These are phyloP conservation scores for Clarireedia monteithiana DNA, from an alignment of 2,329 filamentous ascomycete species.

Conservation along the genomic window DNA sequence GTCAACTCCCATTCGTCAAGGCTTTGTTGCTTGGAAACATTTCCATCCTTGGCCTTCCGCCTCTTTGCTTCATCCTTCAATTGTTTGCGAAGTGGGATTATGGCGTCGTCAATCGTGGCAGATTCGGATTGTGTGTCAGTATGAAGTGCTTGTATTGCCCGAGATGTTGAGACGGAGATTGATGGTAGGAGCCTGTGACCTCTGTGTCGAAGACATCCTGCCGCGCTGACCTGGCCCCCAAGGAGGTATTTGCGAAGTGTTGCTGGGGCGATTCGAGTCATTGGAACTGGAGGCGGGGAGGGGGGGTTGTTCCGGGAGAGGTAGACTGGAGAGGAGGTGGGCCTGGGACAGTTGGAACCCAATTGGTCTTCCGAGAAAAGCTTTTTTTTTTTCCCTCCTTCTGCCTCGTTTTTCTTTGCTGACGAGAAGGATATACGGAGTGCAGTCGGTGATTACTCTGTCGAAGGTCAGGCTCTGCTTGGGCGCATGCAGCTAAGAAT, in stretches of 20 bases:
- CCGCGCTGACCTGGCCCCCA: constrained; percentile 20
- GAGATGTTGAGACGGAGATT: constrained; percentile 12
- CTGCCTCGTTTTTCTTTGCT: neutral
- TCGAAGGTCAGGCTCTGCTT: neutral
- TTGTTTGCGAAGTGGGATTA: constrained; percentile 57
- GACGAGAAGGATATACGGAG: neutral
- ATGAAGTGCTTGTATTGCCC: constrained; percentile 12
- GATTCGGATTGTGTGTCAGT: constrained; percentile 9
- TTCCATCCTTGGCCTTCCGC: constrained; percentile 33
- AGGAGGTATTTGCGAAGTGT: constrained; percentile 27
- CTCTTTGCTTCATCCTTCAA: constrained; percentile 59
- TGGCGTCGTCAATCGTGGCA: neutral
- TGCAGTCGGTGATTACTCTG: neutral
- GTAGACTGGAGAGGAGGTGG: neutral
- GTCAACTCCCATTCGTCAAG: constrained; percentile 75
- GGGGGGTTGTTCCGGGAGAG: neutral
- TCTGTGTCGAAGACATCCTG: constrained; percentile 22
- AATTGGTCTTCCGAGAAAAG: neutral
- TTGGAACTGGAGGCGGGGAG: constrained; percentile 9
- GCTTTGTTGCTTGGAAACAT: constrained; percentile 34
- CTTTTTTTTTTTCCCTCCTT: neutral
- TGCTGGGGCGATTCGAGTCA: constrained; percentile 22
- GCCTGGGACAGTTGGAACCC: neutral
- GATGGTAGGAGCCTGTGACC: constrained; percentile 5
- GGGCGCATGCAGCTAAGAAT: constrained; percentile 11